Evolutionary conservation across 1,284 basidiomycete species (phyloP), one percentile per base, ranked within the genome.

Genomic region (Mixia osmundae): DNA sequence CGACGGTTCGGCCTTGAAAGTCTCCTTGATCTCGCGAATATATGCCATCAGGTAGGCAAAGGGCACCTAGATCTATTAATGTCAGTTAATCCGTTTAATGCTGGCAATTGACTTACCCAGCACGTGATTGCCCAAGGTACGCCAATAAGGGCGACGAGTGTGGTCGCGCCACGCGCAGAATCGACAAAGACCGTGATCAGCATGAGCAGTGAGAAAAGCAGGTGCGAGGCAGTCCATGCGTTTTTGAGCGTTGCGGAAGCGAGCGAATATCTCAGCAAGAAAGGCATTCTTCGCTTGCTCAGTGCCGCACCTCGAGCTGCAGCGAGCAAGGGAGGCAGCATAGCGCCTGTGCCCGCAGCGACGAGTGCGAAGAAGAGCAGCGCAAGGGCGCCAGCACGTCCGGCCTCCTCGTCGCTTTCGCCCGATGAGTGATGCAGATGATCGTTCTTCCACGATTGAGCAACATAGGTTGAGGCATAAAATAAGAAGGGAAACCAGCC

Each of bases 101-200:
- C n/a, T 5, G 14, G 19, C 2, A 21, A 16, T 14, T 11, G 4
- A 30, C 43, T 12, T 21, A 50, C 75, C 78, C 77, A 80, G 54
- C 71, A 69, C 0, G 82, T 79, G 16, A 91, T 76, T 2, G 82
- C 79, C 85, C 85, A 94, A 53, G 75, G 80, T 26, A 91, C 75
- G 27, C 85, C 85, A 11, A 85, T 70, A 26, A 85, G 54, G 35
- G 72, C 71, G 36, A 94, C 77, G 48, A 77, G 69, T 18, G 71
- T 54, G 9, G 76, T 77, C 7, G 83, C 85, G 0, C 70, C 68
- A 15, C 51, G 48, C 2, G 76, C 69, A n/a, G 70, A 76, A 10
- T 60, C 62, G 49, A 89, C 70, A 54, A 77, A 78, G 59, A 87
- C 77, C 0, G 82, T 85, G 26, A 69, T 72, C 44, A 73, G 64